Conservation (phyloP, 352 stramenopile genomes). For the Globisporangium megalacanthum region DNA sequence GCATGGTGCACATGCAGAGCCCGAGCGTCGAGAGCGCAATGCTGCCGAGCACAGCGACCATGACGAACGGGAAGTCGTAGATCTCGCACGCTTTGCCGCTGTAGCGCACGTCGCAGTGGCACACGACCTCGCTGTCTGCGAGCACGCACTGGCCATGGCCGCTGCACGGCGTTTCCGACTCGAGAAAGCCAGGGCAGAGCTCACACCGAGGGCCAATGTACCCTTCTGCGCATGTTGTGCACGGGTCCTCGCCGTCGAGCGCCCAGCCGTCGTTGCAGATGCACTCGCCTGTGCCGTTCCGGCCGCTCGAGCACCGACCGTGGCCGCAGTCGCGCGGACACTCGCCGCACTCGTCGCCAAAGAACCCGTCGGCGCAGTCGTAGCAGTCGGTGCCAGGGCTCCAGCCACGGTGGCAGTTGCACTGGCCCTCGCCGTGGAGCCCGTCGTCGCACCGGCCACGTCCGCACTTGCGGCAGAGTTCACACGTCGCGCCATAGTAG, state of each 20-base stretch:
- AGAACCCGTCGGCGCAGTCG: constrained; percentile 81
- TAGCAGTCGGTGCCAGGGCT: constrained; percentile 71
- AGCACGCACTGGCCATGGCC: constrained; percentile 68
- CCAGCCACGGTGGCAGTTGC: constrained; percentile 79
- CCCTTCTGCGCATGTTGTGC: constrained; percentile 65
- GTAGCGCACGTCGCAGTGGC: constrained; percentile 71
- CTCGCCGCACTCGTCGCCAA: constrained; percentile 54
- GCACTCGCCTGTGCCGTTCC: constrained; percentile 75
- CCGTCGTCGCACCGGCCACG: constrained; percentile 79
- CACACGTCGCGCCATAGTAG: constrained; percentile 73
- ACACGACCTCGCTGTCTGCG: constrained; percentile 42
- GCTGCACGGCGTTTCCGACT: constrained; percentile 66
- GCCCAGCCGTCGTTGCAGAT: constrained; percentile 72
- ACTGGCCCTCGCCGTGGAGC: constrained; percentile 64
- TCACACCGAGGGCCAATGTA: constrained; percentile 71
- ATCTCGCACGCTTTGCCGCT: constrained; percentile 67
- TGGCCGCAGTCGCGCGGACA: constrained; percentile 75
- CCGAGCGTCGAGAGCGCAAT: constrained; percentile 78
- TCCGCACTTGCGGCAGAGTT: constrained; percentile 69
- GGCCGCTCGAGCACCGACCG: constrained; percentile 66
- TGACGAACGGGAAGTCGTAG: constrained; percentile 83
- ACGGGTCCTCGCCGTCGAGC: constrained; percentile 54
- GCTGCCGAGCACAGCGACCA: constrained; percentile 71
- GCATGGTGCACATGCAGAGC: constrained; percentile 87
- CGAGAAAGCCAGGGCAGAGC: constrained; percentile 65